Base-by-base conservation (phyloP, 805 yeast species). In the Yamadazyma akitaensis region DNA sequence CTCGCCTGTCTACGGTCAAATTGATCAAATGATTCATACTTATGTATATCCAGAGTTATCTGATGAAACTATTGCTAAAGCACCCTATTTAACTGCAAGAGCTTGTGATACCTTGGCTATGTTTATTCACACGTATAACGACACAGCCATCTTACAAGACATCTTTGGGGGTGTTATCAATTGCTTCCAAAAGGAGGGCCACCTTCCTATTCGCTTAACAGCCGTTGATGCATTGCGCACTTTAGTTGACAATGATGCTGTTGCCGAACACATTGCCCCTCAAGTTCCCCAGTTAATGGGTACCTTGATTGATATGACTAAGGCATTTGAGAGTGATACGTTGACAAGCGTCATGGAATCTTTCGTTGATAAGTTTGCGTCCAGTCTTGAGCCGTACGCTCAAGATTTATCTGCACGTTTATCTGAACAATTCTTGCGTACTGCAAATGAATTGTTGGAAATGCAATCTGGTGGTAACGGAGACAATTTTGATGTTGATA, bases 361-460 rank as follows among this genome's bases (percentile, higher is more conserved):
- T 2, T 71, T 72, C 51, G 77, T 72, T 17, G 72, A 69, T 49
- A 70, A 63, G 47, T 72, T 72, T 50, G 70, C 77, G 2, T 55
- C 61, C 25, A 68, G 68, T 53, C 64, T 72, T 50, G 75, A 67
- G 46, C 75, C 76, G 7, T 72, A 65, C 51, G 70, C 71, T 41
- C 57, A 61, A 30, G 71, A 72, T 53, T 64, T 82, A 70, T 54
- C 65, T 14, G 35, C 65, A 7, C 77, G 80, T 60, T 70, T 85
- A 57, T 81, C 82, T 13, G 82, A 82, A 46, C 97, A 92, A 61
- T 89, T 91, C 58, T 58, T 87, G 58, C 73, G 77, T 53, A 62
- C 88, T 24, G 85, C 91, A 2, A 68, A 73, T 40, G 97, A 91
- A 43, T 64, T 61, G 26, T 57, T 66, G 44, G 70, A 65, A 3